Evolutionary conservation across 495 filamentous ascomycete species (phyloP).

Genomic region (Lepidopterella palustris): DNA sequence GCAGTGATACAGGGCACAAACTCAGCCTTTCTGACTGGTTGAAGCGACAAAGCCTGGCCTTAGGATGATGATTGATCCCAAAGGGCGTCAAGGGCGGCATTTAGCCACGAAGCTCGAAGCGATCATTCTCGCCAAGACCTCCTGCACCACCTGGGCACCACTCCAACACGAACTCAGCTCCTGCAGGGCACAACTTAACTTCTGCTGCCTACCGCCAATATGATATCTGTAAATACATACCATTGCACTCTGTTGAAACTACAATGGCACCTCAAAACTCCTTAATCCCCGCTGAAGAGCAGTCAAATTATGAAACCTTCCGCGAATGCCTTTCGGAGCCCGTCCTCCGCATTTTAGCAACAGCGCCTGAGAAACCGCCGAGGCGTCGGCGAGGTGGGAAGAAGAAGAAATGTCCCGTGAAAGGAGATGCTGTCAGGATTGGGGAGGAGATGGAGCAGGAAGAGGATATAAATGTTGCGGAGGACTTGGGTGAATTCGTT

Average conservation of each 20-base stretch:
- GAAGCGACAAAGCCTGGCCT: too few species aligned
- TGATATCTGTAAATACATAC: background rate
- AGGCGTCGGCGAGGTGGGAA: conserved; percentile 36
- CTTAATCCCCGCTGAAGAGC: conserved; percentile 31
- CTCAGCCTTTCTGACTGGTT: too few species aligned
- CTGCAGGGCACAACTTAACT: background rate
- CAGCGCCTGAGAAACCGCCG: conserved; percentile 39
- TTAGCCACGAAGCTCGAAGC: too few species aligned
- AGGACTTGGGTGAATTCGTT: conserved; percentile 69
- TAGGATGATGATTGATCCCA: too few species aligned
- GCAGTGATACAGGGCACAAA: too few species aligned
- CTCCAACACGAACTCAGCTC: background rate
- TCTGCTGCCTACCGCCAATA: background rate
- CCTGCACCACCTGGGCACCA: too few species aligned
- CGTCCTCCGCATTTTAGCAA: conserved; percentile 51
- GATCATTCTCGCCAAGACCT: too few species aligned
- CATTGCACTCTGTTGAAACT: background rate
- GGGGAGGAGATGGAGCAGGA: conserved; percentile 23
- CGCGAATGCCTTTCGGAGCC: conserved; percentile 57
- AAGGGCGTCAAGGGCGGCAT: too few species aligned
- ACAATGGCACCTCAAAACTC: conserved; percentile 7
- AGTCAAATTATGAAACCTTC: conserved; percentile 60
- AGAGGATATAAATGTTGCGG: conserved; percentile 42
- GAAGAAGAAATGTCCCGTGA: conserved; percentile 4
- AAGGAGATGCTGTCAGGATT: conserved; percentile 9